Conservation (phyloP, 2,329 filamentous ascomycete genomes). For the Aspergillus uvarum region DNA sequence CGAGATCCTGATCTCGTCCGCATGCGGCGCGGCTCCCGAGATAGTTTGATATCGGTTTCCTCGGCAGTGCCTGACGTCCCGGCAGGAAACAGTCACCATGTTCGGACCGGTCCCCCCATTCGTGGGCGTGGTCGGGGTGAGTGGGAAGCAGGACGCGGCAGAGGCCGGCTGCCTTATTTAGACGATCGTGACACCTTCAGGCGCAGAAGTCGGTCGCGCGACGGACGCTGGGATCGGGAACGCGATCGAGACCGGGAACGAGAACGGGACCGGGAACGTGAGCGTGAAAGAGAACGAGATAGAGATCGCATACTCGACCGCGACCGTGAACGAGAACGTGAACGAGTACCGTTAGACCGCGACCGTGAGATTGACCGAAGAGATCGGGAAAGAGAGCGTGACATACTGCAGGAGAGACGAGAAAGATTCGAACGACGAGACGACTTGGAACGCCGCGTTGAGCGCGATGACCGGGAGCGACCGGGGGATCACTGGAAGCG, state of each 20-base stretch:
- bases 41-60: conserved; percentile 42
- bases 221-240: conserved; percentile 45
- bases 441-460: conserved; percentile 32
- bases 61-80: conserved; percentile 39
- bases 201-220: conserved; percentile 46
- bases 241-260: conserved; percentile 35
- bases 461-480: conserved; percentile 34
- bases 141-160: conserved; percentile 45
- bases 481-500: conserved; percentile 40
- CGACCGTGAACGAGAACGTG: conserved; percentile 36
- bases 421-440: conserved; percentile 32
- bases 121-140: conserved; percentile 46
- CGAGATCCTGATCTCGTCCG: conserved; percentile 42
- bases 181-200: conserved; percentile 46
- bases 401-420: conserved; percentile 24
- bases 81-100: conserved; percentile 32
- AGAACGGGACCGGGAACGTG: conserved; percentile 39
- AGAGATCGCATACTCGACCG: conserved; percentile 25
- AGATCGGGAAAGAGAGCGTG: conserved; percentile 34
- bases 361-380: conserved; percentile 15
- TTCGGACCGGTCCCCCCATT: conserved; percentile 38
- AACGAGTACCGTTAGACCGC: conserved; percentile 1
- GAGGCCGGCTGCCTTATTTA: conserved; percentile 40
- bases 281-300: conserved; percentile 35
- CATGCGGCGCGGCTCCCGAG: conserved; percentile 46